Evolutionary conservation across 306 rosid genomes (phyloP).

Genomic region (Vigna unguiculata): DNA sequence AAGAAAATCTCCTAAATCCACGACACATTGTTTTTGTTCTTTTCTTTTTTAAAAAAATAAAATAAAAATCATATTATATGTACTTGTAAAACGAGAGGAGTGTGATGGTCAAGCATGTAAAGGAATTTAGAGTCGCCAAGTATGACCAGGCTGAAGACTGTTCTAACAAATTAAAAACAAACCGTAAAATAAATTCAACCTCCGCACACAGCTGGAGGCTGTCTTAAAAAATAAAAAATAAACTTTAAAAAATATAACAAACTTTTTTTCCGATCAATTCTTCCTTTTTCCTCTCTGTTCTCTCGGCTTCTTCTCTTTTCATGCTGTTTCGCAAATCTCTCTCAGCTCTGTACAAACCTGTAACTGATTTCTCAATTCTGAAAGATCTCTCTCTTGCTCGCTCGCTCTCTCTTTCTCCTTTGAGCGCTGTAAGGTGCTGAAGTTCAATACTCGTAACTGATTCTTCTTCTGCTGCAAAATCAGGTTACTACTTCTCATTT

Average conservation of each 20-base stretch:
- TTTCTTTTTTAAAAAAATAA: not conserved
- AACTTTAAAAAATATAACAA: not conserved
- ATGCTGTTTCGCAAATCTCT: slow-evolving; percentile 40
- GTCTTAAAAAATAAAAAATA: not conserved
- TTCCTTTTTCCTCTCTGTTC: not conserved
- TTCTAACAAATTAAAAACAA: slow-evolving; percentile 6
- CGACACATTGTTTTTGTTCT: not conserved
- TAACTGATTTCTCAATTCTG: slow-evolving; percentile 51
- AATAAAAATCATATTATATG: not conserved
- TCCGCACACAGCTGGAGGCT: not conserved
- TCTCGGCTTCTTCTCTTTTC: not conserved
- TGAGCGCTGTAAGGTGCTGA: slow-evolving; percentile 41
- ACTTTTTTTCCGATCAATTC: slow-evolving; percentile 6
- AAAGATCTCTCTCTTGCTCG: slow-evolving; percentile 47
- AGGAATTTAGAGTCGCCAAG: slow-evolving; percentile 46
- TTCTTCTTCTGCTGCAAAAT: slow-evolving; percentile 49
- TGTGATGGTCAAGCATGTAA: slow-evolving; percentile 23
- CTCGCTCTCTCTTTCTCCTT: slow-evolving; percentile 29
- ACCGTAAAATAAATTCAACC: slow-evolving; percentile 4
- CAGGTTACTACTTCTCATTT: slow-evolving; percentile 55
- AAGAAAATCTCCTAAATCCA: not conserved
- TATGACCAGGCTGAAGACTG: slow-evolving; percentile 49
- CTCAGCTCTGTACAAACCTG: slow-evolving; percentile 64
- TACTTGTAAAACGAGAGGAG: not conserved
- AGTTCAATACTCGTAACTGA: slow-evolving; percentile 35